Evolutionary conservation across 306 rosid species (phyloP).

Genomic region (Lathyrus sativus): DNA sequence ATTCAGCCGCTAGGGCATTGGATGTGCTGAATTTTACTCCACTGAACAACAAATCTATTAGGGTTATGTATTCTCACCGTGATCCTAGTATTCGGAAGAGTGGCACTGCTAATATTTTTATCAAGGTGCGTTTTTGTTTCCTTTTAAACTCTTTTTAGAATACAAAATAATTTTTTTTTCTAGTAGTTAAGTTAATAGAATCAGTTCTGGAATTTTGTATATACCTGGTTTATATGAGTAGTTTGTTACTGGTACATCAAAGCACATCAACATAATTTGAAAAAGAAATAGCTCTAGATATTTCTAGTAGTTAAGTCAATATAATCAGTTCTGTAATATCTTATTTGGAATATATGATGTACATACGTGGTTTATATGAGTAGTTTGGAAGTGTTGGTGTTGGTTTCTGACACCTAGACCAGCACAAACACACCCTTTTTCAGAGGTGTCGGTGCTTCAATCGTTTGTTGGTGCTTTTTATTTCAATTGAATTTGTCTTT

Average conservation of each 20-base stretch:
- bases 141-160: neutral
- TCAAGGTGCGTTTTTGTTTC: slow-evolving; percentile 45
- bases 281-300: too few species aligned
- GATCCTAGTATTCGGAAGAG: slow-evolving; percentile 73
- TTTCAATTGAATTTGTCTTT: neutral
- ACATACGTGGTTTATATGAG: too few species aligned
- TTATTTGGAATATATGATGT: too few species aligned
- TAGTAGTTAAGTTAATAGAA: too few species aligned
- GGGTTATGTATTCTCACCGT: slow-evolving; percentile 69
- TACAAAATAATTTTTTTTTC: neutral
- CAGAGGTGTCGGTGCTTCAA: too few species aligned
- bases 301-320: too few species aligned
- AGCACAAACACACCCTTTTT: too few species aligned
- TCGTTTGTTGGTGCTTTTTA: neutral
- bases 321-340: too few species aligned
- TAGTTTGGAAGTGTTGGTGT: too few species aligned
- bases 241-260: neutral
- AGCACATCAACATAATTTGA: too few species aligned
- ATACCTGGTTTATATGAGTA: neutral
- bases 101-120: slow-evolving; percentile 67
- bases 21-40: slow-evolving; percentile 65
- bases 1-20: slow-evolving; percentile 45
- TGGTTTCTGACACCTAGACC: too few species aligned
- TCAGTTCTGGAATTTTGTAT: neutral
- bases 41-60: slow-evolving; percentile 59